Conservation (phyloP, 495 filamentous ascomycete genomes). For the Acidiella bohemica region DNA sequence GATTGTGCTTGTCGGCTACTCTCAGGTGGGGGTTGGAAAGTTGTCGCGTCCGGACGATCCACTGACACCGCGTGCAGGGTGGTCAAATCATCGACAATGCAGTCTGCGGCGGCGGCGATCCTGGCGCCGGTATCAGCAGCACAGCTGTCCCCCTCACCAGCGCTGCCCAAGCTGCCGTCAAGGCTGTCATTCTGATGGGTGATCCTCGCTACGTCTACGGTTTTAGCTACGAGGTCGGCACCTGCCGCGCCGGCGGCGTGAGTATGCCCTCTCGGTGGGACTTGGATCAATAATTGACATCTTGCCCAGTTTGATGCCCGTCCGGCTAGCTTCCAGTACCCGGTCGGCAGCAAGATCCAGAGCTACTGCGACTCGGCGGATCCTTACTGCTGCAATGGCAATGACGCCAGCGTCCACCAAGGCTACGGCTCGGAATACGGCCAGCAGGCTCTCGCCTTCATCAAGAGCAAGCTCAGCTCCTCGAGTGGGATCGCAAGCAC, state of each 20-base stretch:
- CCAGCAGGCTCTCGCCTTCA: slow-evolving; percentile 35
- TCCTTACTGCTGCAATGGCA: slow-evolving; percentile 19
- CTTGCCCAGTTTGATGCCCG: slow-evolving; percentile 9
- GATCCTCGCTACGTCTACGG: slow-evolving; percentile 10
- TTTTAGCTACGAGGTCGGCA: slow-evolving; percentile 1
- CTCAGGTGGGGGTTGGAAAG: no score
- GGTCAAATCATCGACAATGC: slow-evolving; percentile 15
- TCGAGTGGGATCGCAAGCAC: not conserved
- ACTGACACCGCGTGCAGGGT: no score
- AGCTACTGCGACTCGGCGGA: slow-evolving; percentile 17
- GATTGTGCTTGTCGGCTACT: slow-evolving; percentile 19
- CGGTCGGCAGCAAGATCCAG: slow-evolving; percentile 8
- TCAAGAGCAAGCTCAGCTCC: slow-evolving; percentile 14
- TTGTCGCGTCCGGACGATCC: no score
- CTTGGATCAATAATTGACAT: not conserved
- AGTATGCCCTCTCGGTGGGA: not conserved
- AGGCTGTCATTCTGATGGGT: slow-evolving; percentile 16
- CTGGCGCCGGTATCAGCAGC: slow-evolving; percentile 11
- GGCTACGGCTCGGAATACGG: slow-evolving; percentile 17
- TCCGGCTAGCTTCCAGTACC: not conserved
- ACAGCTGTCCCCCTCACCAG: slow-evolving; percentile 5
- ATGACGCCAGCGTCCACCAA: slow-evolving; percentile 12
- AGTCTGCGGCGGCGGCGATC: slow-evolving; percentile 16
- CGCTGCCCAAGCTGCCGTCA: slow-evolving; percentile 6
- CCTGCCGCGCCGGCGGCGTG: slow-evolving; percentile 1